Conservation (phyloP, 208 protist genomes). For the Crithidia mellificae region DNA sequence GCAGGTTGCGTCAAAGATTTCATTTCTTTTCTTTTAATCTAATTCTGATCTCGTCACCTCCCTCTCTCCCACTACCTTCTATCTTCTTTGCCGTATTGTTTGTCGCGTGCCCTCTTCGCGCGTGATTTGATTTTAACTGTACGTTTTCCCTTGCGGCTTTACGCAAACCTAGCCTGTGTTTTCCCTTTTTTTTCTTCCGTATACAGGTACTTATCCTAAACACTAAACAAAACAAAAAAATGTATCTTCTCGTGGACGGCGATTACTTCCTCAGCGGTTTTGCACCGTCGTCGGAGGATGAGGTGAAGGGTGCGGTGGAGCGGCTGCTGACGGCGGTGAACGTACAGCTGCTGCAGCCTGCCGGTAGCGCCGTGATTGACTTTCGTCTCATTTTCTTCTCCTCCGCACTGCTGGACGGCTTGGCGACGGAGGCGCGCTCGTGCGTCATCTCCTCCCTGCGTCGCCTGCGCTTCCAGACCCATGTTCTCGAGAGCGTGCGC, state of each 20-base stretch:
- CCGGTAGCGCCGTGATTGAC: constrained; percentile 25
- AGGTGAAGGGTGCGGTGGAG: constrained; percentile 44
- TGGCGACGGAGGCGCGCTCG: constrained; percentile 43
- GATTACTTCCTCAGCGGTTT: constrained; percentile 81
- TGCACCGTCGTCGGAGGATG: constrained; percentile 47
- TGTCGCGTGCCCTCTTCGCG: too few species aligned
- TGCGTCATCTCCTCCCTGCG: constrained; percentile 59
- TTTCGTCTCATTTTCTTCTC: constrained; percentile 73
- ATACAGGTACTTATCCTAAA: too few species aligned
- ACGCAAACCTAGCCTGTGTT: not conserved
- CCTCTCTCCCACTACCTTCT: not conserved
- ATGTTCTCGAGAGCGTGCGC: constrained; percentile 58
- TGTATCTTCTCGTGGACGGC: constrained; percentile 73
- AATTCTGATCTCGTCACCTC: not conserved
- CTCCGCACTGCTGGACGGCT: constrained; percentile 47
- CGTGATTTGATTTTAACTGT: too few species aligned
- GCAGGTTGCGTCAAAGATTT: too few species aligned
- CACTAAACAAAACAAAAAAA: not conserved
- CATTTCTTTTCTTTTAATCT: constrained; percentile 2
- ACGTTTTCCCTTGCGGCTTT: not conserved
- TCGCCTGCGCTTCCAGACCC: constrained; percentile 67
- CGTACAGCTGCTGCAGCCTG: constrained; percentile 44
- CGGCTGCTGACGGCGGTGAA: constrained; percentile 44
- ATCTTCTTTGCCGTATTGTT: too few species aligned
- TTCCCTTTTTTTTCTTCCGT: too few species aligned